phyloP scores from a whole-genome alignment of 1,284 basidiomycete genomes.

The Tilletia caries region DNA sequence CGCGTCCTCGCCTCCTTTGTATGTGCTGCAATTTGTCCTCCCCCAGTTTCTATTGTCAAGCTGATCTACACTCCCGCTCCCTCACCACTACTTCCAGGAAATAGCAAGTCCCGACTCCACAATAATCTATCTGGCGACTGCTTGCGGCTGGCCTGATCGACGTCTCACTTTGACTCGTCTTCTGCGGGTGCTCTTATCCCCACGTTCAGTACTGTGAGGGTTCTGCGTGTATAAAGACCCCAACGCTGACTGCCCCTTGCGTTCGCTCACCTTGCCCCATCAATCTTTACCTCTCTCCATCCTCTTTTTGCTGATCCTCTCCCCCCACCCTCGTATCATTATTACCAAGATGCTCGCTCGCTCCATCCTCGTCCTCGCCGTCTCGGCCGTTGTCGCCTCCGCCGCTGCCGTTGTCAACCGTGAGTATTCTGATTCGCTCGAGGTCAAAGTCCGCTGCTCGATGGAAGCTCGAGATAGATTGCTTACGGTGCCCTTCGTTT shows the following conservation, averaged over 20 bases:
- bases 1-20: too few relatives aligned
- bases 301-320: neutral
- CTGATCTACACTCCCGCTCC: too few relatives aligned
- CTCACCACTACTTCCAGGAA: too few relatives aligned
- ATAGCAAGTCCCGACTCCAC: too few relatives aligned
- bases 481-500: neutral
- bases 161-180: too few relatives aligned
- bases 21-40: too few relatives aligned
- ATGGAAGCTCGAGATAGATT: neutral
- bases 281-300: neutral
- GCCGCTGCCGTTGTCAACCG: conserved; percentile 1
- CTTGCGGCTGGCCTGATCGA: too few relatives aligned
- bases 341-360: neutral
- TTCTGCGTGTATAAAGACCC: neutral
- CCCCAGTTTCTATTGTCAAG: too few relatives aligned
- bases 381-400: neutral
- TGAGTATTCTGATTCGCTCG: too few relatives aligned
- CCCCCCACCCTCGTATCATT: neutral
- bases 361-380: neutral
- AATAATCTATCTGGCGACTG: too few relatives aligned
- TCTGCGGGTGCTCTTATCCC: too few relatives aligned
- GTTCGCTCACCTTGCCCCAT: neutral
- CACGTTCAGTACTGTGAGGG: too few relatives aligned
- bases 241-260: neutral
- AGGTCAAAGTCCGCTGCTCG: neutral